These are phyloP conservation scores for Gomphus bonarii DNA, from an alignment of 1,284 basidiomycete genomes.

Conservation along the genomic window DNA sequence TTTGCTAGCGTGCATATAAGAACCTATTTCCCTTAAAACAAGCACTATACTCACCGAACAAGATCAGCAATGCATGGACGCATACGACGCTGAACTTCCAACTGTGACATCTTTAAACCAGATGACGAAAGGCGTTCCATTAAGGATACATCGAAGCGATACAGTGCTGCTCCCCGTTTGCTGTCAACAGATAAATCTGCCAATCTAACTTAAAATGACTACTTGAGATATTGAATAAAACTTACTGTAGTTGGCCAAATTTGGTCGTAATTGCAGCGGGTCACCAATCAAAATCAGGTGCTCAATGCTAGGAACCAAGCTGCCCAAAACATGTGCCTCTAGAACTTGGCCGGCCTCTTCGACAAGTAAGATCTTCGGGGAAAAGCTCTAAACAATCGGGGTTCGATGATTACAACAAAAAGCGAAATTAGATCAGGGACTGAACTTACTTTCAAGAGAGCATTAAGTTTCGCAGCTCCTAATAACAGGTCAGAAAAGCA, in stretches of 20 bases:
- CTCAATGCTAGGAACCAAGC: constrained; percentile 40
- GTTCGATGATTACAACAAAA: neutral
- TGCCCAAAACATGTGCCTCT: constrained; percentile 59
- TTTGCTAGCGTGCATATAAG: constrained; percentile 26
- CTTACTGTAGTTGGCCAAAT: constrained; percentile 52
- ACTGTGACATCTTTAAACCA: constrained; percentile 39
- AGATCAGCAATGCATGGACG: constrained; percentile 37
- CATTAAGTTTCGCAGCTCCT: constrained; percentile 58
- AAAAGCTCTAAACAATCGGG: constrained; percentile 29
- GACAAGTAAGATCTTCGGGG: constrained; percentile 45
- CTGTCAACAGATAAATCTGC: constrained; percentile 47
- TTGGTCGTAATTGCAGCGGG: constrained; percentile 60
- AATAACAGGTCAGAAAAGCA: constrained; percentile 1
- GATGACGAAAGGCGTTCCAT: constrained; percentile 48
- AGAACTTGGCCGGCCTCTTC: constrained; percentile 73
- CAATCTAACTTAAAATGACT: neutral
- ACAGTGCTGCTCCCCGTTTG: constrained; percentile 32
- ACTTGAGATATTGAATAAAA: neutral
- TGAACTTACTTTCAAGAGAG: constrained; percentile 40
- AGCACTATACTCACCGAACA: constrained; percentile 22
- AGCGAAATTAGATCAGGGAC: neutral
- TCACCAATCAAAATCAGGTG: constrained; percentile 47
- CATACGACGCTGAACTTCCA: constrained; percentile 37
- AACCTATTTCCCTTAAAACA: neutral
- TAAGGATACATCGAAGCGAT: constrained; percentile 49